Percentiles rank a stretch among this genome's conserved stretches.
Evolutionary conservation across 1,284 basidiomycete genomes (phyloP).

Genomic region (Marasmius tenuissimus): DNA sequence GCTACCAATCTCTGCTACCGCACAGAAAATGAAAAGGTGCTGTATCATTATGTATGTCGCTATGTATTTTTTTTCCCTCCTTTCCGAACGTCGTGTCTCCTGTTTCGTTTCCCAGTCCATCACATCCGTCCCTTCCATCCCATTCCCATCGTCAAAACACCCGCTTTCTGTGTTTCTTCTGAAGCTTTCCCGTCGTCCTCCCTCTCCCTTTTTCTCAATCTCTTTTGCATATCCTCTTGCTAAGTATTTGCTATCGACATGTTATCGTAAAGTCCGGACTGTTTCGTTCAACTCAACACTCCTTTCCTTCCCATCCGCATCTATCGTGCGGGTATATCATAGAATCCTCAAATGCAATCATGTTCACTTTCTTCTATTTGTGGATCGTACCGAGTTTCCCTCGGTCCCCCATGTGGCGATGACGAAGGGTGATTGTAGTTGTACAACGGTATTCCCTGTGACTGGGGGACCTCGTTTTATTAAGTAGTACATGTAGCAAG

Average conservation of each 20-base stretch:
- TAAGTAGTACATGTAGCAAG: too few relatives aligned
- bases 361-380: too few relatives aligned
- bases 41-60: background rate
- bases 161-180: background rate
- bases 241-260: background rate
- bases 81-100: background rate
- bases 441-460: too few relatives aligned
- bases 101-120: background rate
- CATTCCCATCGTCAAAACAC: background rate
- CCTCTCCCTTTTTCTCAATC: background rate
- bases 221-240: background rate
- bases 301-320: background rate
- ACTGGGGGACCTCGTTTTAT: too few relatives aligned
- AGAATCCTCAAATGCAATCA: constrained; percentile 4
- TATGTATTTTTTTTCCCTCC: background rate
- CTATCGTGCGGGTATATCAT: background rate
- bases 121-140: background rate
- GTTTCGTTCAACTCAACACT: background rate
- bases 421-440: too few relatives aligned
- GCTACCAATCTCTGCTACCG: background rate
- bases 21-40: background rate
- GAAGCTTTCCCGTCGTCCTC: background rate
- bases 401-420: too few relatives aligned
- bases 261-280: background rate
- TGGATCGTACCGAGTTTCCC: too few relatives aligned